Conservation (phyloP, 1,284 basidiomycete species). For the Melampsora larici-populina region DNA sequence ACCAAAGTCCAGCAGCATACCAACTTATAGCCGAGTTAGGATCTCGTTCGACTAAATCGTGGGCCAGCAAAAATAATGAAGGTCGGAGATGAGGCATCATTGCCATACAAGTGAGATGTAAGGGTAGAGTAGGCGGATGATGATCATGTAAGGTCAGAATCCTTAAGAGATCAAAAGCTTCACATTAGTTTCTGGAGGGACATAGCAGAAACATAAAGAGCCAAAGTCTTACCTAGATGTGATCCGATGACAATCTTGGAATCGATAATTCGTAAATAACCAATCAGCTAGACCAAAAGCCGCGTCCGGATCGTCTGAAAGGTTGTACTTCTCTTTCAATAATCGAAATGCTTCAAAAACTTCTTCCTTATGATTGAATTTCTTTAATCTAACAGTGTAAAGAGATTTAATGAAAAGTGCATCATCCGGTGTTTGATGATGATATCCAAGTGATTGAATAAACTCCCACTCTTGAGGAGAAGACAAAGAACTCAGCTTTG, state of each 20-base stretch:
- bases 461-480: slow-evolving; percentile 84
- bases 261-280: slow-evolving; percentile 79
- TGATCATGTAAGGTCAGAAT: slow-evolving; percentile 75
- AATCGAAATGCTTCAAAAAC: slow-evolving; percentile 71
- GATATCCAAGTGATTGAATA: slow-evolving; percentile 76
- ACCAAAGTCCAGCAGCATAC: slow-evolving; percentile 99
- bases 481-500: background rate
- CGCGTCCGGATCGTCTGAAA: slow-evolving; percentile 87
- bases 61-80: slow-evolving; percentile 88
- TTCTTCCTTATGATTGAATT: slow-evolving; percentile 62
- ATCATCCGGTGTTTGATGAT: slow-evolving; percentile 76
- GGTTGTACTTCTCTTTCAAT: slow-evolving; percentile 71
- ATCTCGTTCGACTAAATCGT: slow-evolving; percentile 88
- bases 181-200: background rate
- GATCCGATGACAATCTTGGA: slow-evolving; percentile 86
- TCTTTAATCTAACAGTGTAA: slow-evolving; percentile 84
- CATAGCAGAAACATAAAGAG: background rate
- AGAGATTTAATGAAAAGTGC: slow-evolving; percentile 84
- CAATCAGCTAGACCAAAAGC: slow-evolving; percentile 87
- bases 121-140: slow-evolving; percentile 78
- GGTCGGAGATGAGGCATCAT: slow-evolving; percentile 86
- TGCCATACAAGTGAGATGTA: slow-evolving; percentile 96
- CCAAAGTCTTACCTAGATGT: slow-evolving; percentile 66
- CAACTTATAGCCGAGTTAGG: slow-evolving; percentile 88
- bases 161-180: slow-evolving; percentile 56